Base-by-base conservation (phyloP, 768 basidiomycete species). In the Boletus barrowsii region DNA sequence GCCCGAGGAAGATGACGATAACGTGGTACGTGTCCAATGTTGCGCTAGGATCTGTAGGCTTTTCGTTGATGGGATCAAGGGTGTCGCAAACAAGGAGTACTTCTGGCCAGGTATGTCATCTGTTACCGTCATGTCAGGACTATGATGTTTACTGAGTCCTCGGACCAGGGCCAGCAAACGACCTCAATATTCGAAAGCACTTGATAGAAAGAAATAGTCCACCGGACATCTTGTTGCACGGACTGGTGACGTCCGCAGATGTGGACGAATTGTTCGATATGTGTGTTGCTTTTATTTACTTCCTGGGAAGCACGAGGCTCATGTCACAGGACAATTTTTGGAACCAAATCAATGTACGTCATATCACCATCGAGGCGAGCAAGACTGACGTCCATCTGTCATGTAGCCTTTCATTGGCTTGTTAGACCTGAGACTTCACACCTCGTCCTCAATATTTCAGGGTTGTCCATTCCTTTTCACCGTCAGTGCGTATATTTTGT, bases 401-500 rank as follows among this genome's bases (percentile, higher is more conserved):
- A n/a, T 54, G 41, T 35, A 68, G 81, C 81, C 84, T 1, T 84
- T 84, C 60, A 79, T 94, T 15, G 88, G 88, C 3, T 71, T 94
- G 22, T 76, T 96, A 13, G 92, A 94, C 68, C 86, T 85, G 10
- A 83, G 82, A 8, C 74, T 95, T 15, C 93, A 95, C 64, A 92
- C 87, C 0, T 83, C 90, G 10, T 81, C 84, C 8, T 79, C 83
- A 4, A 90, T 88, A 10, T 92, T 90, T 61, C 82, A 88, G 18
- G 78, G 93, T 50, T 91, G 89, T 62, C 93, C 93, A 0, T 94
- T 94, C 75, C 75, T 96, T 35, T 93, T 93, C 69, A 95, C 93
- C 43, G 90, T 92, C 55, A 79, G 88, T 88, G 53, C 75, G 82
- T 83, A 49, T 45, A 22, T 6, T 41, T 13, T 17, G 2, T 10